Base-by-base conservation (phyloP, 768 basidiomycete species). In the Naganishia friedmannii region DNA sequence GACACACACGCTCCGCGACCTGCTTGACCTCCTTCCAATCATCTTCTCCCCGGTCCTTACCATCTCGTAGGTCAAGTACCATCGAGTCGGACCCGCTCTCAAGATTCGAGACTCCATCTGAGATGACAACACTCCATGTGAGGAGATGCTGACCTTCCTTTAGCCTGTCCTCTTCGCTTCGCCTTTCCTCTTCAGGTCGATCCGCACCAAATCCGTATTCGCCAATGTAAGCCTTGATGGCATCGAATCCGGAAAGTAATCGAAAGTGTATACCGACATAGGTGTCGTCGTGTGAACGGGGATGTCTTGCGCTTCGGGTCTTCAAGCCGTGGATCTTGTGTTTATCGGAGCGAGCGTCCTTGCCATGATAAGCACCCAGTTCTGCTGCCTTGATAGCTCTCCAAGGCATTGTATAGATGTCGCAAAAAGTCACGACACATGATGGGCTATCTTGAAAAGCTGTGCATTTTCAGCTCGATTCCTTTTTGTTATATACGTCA, bases 261-360 rank as follows among this genome's bases (percentile, higher is more conserved):
- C 71, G 67, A 46, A 72, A 72, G 45, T 67, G 57, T 21, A 72
- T n/a, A n/a, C 71, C 71, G 42, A 72, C 53, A 53, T 68, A 72
- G 57, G 32, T 51, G 28, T 72, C 71, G 37, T 54, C 58, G 66
- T 63, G 60, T 45, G 37, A 21, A 17, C n/a, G 60, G n/a, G 60
- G 60, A 63, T 63, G 60, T 63, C 60, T 23, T n/a, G 60, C 60
- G 15, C 60, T 63, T 10, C 60, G 60, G 26, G 60, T 45, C 26
- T 63, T 63, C 37, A 63, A 26, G 60, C 60, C 60, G 15, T 63
- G 60, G 21, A 63, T 45, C 60, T 63, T 63, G 60, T 45, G 60
- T 29, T 12, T 63, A 12, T 51, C 48, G 15, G n/a, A 3, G 23
- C 23, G 48, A 42, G 15, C 2, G 42, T 42, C 42, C n/a, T 26